Evolutionary conservation across 257 asterid species (phyloP), one percentile per base, ranked within the genome.

Genomic region (Solanum piurae): DNA sequence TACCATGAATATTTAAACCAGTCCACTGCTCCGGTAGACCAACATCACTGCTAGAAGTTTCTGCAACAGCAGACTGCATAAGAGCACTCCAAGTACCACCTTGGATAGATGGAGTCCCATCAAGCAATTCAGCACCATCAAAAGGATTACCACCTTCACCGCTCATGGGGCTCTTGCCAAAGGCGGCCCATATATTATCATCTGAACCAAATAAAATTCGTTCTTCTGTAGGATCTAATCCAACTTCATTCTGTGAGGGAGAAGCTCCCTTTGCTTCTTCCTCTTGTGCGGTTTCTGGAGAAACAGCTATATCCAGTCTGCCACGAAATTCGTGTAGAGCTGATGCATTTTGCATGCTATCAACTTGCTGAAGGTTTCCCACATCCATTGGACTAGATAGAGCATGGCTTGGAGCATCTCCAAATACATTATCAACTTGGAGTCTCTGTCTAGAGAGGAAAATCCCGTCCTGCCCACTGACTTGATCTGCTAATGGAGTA

Each of bases 71-170:
- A 86, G 99, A 95, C 89, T 97, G 99, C 98, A 97, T 95, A 71
- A 97, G 95, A 90, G 99, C 98, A 90, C 99, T 95, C 99, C 99
- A 96, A 90, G 98, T 94, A 87, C 99, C 99, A 90, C 95, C 91
- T 89, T 94, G 96, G 89, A 92, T 87, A 62, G 98, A 92, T 36
- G 94, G 88, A 38, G 89, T 58, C 37, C 92, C 94, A 91, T 92
- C 90, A 14, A 89, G 88, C 80, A 77, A 84, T 16, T 91, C 93
- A 73, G 89, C 89, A 79, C 85, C 89, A 85, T 92, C 94, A 62
- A 92, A 89, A 76, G 90, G 87, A 89, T 87, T 90, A 86, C 90
- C 91, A 66, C 90, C 91, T 72, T 92, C 95, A 86, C 90, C 96
- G 88, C 90, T 87, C 79, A 84, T 69, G 83, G 93, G 87, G 72